Evolutionary conservation across 2,329 filamentous ascomycete genomes (phyloP), one percentile per base, ranked within the genome.

Genomic region (Epichloe gansuensis): DNA sequence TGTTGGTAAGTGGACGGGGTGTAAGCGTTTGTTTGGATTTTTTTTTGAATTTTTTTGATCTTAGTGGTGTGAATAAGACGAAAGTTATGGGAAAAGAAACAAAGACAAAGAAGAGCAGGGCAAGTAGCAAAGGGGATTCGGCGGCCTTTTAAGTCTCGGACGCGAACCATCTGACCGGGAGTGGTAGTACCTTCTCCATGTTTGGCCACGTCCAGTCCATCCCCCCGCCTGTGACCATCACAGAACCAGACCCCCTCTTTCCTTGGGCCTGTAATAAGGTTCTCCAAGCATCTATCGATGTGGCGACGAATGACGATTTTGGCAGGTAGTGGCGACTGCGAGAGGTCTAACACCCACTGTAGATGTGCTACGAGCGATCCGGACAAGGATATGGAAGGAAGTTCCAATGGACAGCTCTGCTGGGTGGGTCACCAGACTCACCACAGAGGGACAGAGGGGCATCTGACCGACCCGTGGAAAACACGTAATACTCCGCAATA

Each of bases 271-370:
- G 39, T 42, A 27, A 49, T 25, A 47, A 35, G 43, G 50, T 44
- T 52, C 50, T n/a, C 35, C 31, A 49, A 39, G 46, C 53, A 31
- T 52, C 46, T 34, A 17, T 17, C 7, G 39, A 17, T 44, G 53
- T 52, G 47, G 53, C 51, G 43, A 51, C 53, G 53, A 51, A 50
- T 54, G 38, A 53, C 40, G 48, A 12, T 44, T 41, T 15, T 41
- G 38, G 47, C 21, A 48, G 15, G 27, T 31, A 31, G 31, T 9
- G 6, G 25, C 27, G 13, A 11, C 43, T 45, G 3, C 43, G 15
- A n/a, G 43, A 45, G n/a, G 43, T 34, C 42, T 42, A 42, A 23
- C 9, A 31, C 31, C 27, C 27, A 31, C 27, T 4, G 15, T 45
- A 4, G 9, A 45, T 34, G 43, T 45, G 43, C 7, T 2, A 23